phyloP scores from a whole-genome alignment of 2,329 filamentous ascomycete genomes.

The Hypoxylon sp. region DNA sequence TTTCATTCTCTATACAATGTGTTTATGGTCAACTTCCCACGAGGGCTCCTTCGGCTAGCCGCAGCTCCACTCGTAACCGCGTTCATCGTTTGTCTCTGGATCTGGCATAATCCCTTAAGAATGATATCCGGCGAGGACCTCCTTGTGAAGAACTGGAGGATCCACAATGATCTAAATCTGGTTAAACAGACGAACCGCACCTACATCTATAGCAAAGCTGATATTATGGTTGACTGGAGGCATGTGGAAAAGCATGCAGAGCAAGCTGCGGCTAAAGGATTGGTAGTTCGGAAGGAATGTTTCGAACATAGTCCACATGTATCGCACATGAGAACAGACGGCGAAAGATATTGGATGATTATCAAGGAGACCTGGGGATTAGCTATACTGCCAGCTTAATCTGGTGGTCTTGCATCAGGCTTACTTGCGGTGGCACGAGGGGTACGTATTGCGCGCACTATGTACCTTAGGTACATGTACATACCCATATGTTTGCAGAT shows the following conservation, averaged over 20 bases:
- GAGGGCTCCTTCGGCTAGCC: conserved; percentile 51
- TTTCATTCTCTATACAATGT: conserved; percentile 60
- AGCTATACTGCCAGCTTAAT: not conserved
- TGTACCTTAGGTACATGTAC: not conserved
- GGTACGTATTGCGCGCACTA: not conserved
- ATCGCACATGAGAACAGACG: conserved; percentile 63
- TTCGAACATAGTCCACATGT: conserved; percentile 68
- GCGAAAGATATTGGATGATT: conserved; percentile 65
- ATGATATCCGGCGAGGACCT: conserved; percentile 53
- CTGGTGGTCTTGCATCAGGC: not conserved
- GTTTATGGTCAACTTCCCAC: conserved; percentile 56
- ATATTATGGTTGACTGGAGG: conserved; percentile 62
- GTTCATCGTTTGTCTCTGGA: conserved; percentile 53
- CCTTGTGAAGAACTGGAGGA: conserved; percentile 56
- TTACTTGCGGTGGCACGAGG: not conserved
- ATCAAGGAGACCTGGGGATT: conserved; percentile 64
- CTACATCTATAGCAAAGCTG: conserved; percentile 68
- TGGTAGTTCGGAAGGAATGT: conserved; percentile 60
- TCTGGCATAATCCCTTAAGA: conserved; percentile 54
- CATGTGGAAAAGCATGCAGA: conserved; percentile 66
- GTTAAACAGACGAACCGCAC: conserved; percentile 61
- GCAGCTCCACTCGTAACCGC: conserved; percentile 56
- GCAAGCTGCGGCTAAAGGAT: conserved; percentile 59
- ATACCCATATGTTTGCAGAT: too few species aligned
- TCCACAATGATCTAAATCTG: conserved; percentile 58